A percentile compares a stretch with the other conserved stretches of the same genome.
Conservation (phyloP, 148 eudicot species). For the Persicaria tinctoria region DNA sequence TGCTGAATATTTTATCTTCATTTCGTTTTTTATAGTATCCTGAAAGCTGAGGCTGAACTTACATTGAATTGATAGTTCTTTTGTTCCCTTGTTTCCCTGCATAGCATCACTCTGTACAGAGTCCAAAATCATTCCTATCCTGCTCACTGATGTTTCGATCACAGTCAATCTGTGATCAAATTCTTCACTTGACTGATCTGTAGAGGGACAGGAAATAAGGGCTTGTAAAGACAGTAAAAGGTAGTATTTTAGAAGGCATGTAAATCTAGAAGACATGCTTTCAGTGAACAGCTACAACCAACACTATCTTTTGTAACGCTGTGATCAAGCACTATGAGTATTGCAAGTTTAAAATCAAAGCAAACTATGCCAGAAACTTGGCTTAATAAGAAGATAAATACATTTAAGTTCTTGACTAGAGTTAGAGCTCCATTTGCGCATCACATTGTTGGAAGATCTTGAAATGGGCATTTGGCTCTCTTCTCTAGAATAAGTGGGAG, state of each 20-base stretch:
- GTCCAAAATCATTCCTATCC: conserved; percentile 76
- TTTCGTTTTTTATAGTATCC: not conserved
- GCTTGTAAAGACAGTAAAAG: not conserved
- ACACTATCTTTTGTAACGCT: not conserved
- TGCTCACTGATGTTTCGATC: conserved; percentile 67
- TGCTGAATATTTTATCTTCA: not conserved
- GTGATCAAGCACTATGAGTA: not conserved
- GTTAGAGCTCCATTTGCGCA: conserved; percentile 62
- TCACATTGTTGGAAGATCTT: conserved; percentile 48
- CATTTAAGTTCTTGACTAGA: conserved; percentile 55
- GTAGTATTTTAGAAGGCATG: not conserved
- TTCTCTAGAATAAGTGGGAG: conserved; percentile 49
- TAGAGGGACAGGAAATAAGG: not conserved
- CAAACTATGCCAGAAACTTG: not conserved
- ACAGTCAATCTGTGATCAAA: conserved; percentile 65
- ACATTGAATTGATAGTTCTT: conserved; percentile 72
- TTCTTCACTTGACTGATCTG: conserved; percentile 79
- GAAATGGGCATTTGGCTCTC: conserved; percentile 68
- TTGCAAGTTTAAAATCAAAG: not conserved
- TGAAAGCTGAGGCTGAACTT: conserved; percentile 20
- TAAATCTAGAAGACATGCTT: not conserved
- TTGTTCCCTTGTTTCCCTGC: conserved; percentile 85
- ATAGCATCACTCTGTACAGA: conserved; percentile 86
- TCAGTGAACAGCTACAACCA: not conserved
- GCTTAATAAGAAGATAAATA: conserved; percentile 30